These are phyloP conservation scores for Protomyces arabidopsidicola DNA, from an alignment of 1,139 yeast species.

Conservation along the genomic window DNA sequence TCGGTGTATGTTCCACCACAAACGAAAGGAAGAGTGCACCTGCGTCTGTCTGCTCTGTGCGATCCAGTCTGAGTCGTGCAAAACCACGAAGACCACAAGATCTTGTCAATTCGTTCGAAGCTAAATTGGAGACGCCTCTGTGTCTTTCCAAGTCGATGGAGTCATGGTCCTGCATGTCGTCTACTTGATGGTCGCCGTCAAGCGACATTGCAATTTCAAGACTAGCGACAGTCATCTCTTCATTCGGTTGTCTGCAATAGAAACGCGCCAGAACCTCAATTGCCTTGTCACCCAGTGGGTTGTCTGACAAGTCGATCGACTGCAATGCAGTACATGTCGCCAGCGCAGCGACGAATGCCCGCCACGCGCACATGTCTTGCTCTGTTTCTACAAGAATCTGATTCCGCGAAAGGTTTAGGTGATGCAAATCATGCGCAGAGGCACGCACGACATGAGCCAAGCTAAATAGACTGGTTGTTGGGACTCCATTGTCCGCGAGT, in stretches of 20 bases:
- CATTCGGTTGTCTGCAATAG: not conserved
- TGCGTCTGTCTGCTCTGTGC: not conserved
- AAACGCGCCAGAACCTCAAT: slow-evolving; percentile 38
- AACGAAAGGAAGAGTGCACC: not conserved
- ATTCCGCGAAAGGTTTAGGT: not conserved
- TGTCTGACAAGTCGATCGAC: not conserved
- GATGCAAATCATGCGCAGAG: not conserved
- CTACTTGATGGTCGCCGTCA: too few species aligned
- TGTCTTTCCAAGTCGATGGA: too few species aligned
- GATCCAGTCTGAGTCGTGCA: not conserved
- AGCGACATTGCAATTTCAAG: too few species aligned
- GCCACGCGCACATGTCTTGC: not conserved
- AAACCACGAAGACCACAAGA: not conserved
- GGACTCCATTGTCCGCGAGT: not conserved
- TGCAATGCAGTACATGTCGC: not conserved
- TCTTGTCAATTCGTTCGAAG: too few species aligned
- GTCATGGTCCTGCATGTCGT: too few species aligned
- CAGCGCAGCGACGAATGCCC: not conserved
- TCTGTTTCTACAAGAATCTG: not conserved
- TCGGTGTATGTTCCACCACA: not conserved
- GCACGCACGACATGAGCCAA: not conserved
- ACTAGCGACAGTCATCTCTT: not conserved
- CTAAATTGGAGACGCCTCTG: too few species aligned
- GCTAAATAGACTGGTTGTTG: not conserved
- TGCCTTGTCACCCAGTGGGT: slow-evolving; percentile 2